Conservation (phyloP, 257 asterid genomes). For the Lycium barbarum region DNA sequence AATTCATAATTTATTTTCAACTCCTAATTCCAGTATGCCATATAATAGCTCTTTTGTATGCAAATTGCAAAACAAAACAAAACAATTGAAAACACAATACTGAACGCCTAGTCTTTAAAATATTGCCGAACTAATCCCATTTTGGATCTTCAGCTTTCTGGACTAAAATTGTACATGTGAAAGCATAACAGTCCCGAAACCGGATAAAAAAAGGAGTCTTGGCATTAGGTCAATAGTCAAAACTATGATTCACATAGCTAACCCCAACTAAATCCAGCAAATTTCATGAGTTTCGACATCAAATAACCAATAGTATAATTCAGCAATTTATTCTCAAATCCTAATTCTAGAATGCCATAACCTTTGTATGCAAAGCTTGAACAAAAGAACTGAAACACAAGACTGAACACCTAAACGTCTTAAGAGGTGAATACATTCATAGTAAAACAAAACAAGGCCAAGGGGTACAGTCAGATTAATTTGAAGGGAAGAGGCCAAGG, state of each 20-base stretch:
- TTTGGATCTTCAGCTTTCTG: conserved; percentile 2
- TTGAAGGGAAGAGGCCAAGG: conserved; percentile 98
- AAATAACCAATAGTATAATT: background rate
- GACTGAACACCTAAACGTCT: background rate
- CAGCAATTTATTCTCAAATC: background rate
- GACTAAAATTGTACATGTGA: background rate
- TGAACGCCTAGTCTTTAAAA: background rate
- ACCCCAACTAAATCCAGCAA: background rate
- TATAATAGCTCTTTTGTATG: background rate
- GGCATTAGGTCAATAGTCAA: too few relatives aligned
- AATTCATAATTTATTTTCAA: background rate
- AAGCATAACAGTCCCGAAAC: background rate
- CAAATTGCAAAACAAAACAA: background rate
- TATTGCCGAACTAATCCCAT: background rate
- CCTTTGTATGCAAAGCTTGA: background rate
- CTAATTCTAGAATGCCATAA: background rate
- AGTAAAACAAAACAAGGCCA: background rate
- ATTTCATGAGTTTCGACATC: background rate
- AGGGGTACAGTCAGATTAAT: conserved; percentile 62
- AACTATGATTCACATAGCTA: background rate
- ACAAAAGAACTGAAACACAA: background rate
- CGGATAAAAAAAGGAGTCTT: background rate
- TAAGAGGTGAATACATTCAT: background rate
- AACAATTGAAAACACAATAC: background rate
- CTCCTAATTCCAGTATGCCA: background rate